phyloP scores from a whole-genome alignment of 2,329 filamentous ascomycete genomes.

The Daldinia sp. region DNA sequence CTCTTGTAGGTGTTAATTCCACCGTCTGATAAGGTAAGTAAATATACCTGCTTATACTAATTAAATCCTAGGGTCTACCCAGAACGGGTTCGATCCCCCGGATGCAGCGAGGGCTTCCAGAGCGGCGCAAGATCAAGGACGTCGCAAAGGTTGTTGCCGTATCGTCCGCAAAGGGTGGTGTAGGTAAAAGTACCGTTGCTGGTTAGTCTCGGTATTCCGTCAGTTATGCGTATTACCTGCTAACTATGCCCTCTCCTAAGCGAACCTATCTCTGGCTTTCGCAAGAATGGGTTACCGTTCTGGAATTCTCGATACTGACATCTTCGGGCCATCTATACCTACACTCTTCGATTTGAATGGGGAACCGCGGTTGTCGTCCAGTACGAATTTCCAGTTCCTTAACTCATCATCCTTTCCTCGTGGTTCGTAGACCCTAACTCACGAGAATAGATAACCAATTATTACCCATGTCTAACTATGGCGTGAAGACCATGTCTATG shows the following conservation, averaged over 20 bases:
- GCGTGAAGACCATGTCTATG: conserved; percentile 98
- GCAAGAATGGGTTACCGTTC: conserved; percentile 81
- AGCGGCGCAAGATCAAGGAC: conserved; percentile 80
- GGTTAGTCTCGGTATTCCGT: conserved; percentile 56
- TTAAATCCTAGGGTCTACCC: conserved; percentile 75
- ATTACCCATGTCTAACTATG: conserved; percentile 90
- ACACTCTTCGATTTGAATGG: conserved; percentile 84
- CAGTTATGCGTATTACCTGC: not conserved
- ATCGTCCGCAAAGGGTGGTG: conserved; percentile 96
- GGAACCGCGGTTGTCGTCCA: conserved; percentile 77
- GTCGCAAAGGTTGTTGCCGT: conserved; percentile 96
- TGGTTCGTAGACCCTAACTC: not conserved
- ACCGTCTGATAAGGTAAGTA: not conserved
- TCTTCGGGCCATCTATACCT: conserved; percentile 95
- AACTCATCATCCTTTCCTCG: not conserved
- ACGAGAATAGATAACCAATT: conserved; percentile 73
- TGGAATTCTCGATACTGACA: conserved; percentile 93
- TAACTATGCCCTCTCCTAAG: conserved; percentile 45
- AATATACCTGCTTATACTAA: conserved; percentile 10
- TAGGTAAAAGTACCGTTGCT: conserved; percentile 94
- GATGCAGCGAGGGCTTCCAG: conserved; percentile 81
- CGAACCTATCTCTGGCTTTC: conserved; percentile 87
- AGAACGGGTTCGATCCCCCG: conserved; percentile 77
- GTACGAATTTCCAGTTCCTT: conserved; percentile 55
- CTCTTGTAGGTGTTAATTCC: conserved; percentile 66